phyloP scores from a whole-genome alignment of 1,284 basidiomycete species.

The Amylostereum areolatum region DNA sequence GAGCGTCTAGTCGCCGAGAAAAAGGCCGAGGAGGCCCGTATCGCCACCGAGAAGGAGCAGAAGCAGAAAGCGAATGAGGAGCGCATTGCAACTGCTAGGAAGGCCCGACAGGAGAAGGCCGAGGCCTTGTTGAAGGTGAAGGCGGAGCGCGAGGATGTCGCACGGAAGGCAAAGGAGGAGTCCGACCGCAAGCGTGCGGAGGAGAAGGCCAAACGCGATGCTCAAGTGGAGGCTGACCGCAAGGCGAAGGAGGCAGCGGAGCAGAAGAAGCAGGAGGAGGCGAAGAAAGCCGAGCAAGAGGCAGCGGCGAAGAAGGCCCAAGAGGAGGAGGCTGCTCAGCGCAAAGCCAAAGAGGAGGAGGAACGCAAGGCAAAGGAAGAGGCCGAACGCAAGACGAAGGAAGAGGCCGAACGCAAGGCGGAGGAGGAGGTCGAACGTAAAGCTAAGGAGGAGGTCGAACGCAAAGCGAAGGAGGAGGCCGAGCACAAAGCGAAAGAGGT shows the following conservation, averaged over 20 bases:
- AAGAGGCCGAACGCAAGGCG: slow-evolving; percentile 11
- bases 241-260: slow-evolving; percentile 17
- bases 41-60: not conserved
- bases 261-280: not conserved
- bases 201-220: not conserved
- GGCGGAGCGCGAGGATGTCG: slow-evolving; percentile 6
- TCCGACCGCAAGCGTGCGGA: slow-evolving; percentile 1
- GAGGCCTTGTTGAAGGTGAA: slow-evolving; percentile 8
- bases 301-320: not conserved
- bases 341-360: not conserved
- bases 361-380: slow-evolving; percentile 1
- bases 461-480: slow-evolving; percentile 2
- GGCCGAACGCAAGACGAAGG: slow-evolving; percentile 6
- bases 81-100: not conserved
- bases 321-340: not conserved
- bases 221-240: slow-evolving; percentile 16
- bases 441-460: not conserved
- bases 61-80: not conserved
- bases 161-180: not conserved
- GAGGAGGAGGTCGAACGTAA: slow-evolving; percentile 2
- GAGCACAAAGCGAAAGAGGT: not conserved
- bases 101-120: not conserved
- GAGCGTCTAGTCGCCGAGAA: not conserved
- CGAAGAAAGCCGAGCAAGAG: not conserved
- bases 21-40: not conserved